Evolutionary conservation across 176 grass and related monocot genomes (phyloP), one percentile per base, ranked within the genome.

Genomic region (Alloteropsis semialata): DNA sequence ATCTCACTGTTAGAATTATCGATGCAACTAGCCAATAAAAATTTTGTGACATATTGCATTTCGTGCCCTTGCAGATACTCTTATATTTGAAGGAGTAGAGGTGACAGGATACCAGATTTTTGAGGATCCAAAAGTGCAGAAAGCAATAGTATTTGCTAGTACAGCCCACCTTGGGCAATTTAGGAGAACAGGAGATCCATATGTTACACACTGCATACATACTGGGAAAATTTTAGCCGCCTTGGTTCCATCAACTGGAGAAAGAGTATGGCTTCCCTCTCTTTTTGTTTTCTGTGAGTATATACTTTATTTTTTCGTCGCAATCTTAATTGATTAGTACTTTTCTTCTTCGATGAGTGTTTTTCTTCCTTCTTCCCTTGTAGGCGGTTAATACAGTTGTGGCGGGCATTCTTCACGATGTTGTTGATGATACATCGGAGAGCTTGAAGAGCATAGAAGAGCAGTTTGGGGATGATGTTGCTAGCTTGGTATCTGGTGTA

Each of bases 351-450:
- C 71, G 78, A 74, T 42, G 37, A 39, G 18, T 18, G 17, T 8
- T 73, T 64, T 77, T 82, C 19, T 88, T 86, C 5, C 36, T 60
- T 81, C 28, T 87, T 82, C 49, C 22, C 46, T 84, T 78, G 19
- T 82, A 98, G 96, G 92, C 93, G 87, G 86, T 98, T 38, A 91
- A 98, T 67, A 98, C 92, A 27, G 87, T 98, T 84, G 89, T 95
- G 76, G 93, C 93, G 74, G 93, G 96, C 56, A 93, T 98, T 90
- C 93, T 98, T 77, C 96, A 98, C 58, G 96, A 98, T 92, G 91
- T 95, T 50, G 82, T 95, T 82, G 89, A 93, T 90, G 92, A 98
- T 82, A 98, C 96, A 66, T 44, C 90, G 30, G 91, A 95, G 91
- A 95, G 84, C 37, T 82, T 98, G 39, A 93, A 90, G 70, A 92